A percentile compares a stretch with the other conserved stretches of the same genome.
These are phyloP conservation scores for Amaranthus hypochondriacus DNA, from an alignment of 148 eudicot genomes.

Conservation along the genomic window DNA sequence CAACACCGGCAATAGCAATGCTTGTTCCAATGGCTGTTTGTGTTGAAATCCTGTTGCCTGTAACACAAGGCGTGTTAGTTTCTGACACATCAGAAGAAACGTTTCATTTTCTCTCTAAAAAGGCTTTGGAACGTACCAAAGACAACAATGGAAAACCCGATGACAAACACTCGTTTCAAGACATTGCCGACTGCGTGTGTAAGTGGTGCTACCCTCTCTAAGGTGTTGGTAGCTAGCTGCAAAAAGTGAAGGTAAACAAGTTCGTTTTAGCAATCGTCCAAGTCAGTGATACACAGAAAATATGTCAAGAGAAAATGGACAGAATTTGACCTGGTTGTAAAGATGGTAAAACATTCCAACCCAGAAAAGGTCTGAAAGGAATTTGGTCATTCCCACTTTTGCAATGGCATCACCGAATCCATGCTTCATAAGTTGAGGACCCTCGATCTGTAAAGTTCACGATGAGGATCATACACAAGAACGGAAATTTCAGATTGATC, in stretches of 20 bases:
- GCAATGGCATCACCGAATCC: slow-evolving; percentile 93
- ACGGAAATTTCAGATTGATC: not conserved
- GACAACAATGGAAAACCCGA: slow-evolving; percentile 86
- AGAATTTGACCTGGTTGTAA: slow-evolving; percentile 75
- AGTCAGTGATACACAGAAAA: not conserved
- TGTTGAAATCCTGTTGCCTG: slow-evolving; percentile 92
- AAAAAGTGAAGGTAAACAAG: slow-evolving; percentile 11
- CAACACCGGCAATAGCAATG: slow-evolving; percentile 98
- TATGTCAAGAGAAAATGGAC: not conserved
- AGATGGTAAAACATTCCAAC: slow-evolving; percentile 99
- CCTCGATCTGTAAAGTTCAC: slow-evolving; percentile 54
- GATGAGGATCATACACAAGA: not conserved
- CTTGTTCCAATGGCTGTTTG: slow-evolving; percentile 94
- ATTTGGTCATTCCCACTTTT: slow-evolving; percentile 85
- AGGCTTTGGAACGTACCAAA: slow-evolving; percentile 46
- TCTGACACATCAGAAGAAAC: not conserved
- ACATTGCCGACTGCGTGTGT: slow-evolving; percentile 99
- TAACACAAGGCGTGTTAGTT: not conserved
- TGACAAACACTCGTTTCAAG: slow-evolving; percentile 98
- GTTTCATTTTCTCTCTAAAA: not conserved
- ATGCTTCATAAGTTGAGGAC: slow-evolving; percentile 69
- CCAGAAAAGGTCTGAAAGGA: slow-evolving; percentile 85
- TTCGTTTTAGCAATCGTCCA: not conserved
- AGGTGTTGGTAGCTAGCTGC: slow-evolving; percentile 95
- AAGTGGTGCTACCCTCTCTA: slow-evolving; percentile 99